Base-by-base conservation (phyloP, 2,329 filamentous ascomycete species). In the Triangularia setosa region DNA sequence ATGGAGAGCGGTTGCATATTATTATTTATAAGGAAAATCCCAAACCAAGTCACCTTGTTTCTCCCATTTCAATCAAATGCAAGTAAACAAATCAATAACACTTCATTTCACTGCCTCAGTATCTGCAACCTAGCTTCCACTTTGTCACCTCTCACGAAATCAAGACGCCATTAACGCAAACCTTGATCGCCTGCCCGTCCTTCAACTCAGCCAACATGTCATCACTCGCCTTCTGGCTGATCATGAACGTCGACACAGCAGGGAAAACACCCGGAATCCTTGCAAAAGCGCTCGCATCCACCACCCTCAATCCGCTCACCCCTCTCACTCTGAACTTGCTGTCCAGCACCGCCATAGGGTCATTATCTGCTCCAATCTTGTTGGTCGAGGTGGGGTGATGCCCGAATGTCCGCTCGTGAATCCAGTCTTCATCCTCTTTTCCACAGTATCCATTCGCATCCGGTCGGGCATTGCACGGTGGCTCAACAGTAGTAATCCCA, bases 221-320 rank as follows among this genome's bases (percentile, higher is more conserved):
- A 73, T 87, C 85, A 3, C 83, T 82, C 1, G 86, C 86, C 79
- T 88, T 88, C 76, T 88, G 85, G 25, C 79, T 80, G 18, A 86
- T 76, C 79, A 87, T 85, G 69, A 84, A 87, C 0, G 81, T 83
- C 3, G 84, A 79, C 6, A 83, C 71, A 0, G 78, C 77, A 78
- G 86, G 61, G 77, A 81, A 66, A 3, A 74, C 68, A 18, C 85
- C 85, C 1, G 77, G 77, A 27, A 77, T 84, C 61, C 78, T 77
- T 0, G 84, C 83, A 67, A 83, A 87, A 0, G 80, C 77, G 30
- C 78, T 81, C 1, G 83, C 84, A 75, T 87, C 84, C 4, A 87
- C 83, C 11, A 86, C 84, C 24, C 85, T 76, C 58, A 87, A 73
- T 0, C 80, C 79, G 2, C 74, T 71, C 1, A 85, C 80, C 2